Conservation (phyloP, 257 asterid species). For the Galeopsis tetrahit region DNA sequence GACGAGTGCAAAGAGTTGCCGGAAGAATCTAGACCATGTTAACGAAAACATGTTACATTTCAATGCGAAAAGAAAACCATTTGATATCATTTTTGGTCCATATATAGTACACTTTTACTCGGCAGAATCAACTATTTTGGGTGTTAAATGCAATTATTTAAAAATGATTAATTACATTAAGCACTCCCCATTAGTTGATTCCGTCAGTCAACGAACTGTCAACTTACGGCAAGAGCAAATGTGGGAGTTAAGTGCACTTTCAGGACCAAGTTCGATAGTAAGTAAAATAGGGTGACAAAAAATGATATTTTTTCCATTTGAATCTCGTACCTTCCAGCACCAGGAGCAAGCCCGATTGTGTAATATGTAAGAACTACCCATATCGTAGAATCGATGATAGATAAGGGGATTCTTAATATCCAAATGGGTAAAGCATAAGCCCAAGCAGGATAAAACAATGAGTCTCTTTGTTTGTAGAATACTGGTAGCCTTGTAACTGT, state of each 20-base stretch:
- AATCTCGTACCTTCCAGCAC: constrained; percentile 41
- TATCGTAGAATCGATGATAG: constrained; percentile 41
- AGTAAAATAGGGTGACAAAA: too few species aligned
- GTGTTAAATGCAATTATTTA: too few species aligned
- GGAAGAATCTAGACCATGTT: constrained; percentile 43
- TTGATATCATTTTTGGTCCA: neutral
- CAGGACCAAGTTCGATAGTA: too few species aligned
- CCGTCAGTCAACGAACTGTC: too few species aligned
- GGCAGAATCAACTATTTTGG: too few species aligned
- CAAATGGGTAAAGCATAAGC: constrained; percentile 53
- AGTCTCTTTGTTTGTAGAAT: constrained; percentile 58
- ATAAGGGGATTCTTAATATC: constrained; percentile 48
- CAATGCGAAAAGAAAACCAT: neutral
- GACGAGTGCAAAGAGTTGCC: constrained; percentile 50
- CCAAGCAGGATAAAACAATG: constrained; percentile 58
- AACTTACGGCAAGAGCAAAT: too few species aligned
- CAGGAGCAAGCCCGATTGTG: constrained; percentile 58
- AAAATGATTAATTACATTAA: too few species aligned
- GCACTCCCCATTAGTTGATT: too few species aligned
- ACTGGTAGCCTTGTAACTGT: constrained; percentile 51
- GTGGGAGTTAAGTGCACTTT: too few species aligned
- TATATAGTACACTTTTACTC: too few species aligned
- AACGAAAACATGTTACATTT: neutral
- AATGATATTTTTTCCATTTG: neutral
- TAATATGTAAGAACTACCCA: constrained; percentile 54